phyloP scores from a whole-genome alignment of 805 yeast genomes.

The Isabelozyma gotoi region DNA sequence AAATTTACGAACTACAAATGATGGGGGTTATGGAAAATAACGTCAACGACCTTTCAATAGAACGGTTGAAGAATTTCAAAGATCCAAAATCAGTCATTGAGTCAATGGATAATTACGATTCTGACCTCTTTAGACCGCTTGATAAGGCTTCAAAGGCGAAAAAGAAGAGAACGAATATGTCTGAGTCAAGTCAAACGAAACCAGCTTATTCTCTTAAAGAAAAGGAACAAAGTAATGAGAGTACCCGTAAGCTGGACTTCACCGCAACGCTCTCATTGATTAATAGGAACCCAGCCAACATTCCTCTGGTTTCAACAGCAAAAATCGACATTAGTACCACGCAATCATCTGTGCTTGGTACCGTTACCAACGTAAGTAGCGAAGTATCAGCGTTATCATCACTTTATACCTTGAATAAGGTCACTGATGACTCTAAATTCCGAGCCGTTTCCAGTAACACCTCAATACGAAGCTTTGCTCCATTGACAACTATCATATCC shows the following conservation, averaged over 20 bases:
- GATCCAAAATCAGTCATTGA: conserved; percentile 46
- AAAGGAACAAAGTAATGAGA: conserved; percentile 5
- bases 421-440: conserved; percentile 14
- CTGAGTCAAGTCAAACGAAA: background rate
- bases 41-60: conserved; percentile 64
- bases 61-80: conserved; percentile 45
- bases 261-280: conserved; percentile 24
- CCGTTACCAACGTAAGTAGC: conserved; percentile 27
- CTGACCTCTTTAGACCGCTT: conserved; percentile 46
- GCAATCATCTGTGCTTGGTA: conserved; percentile 34
- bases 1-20: conserved; percentile 94
- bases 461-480: conserved; percentile 1
- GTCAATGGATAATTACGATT: conserved; percentile 70
- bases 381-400: conserved; percentile 38
- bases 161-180: background rate
- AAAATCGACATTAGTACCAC: conserved; percentile 29
- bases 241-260: too few species aligned
- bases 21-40: conserved; percentile 97
- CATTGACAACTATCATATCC: conserved; percentile 1
- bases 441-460: background rate
- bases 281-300: conserved; percentile 9
- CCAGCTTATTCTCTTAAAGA: background rate
- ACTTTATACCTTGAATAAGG: conserved; percentile 35
- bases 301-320: conserved; percentile 13
- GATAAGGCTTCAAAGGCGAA: conserved; percentile 4